Evolutionary conservation across 805 yeast species (phyloP), one percentile per base, ranked within the genome.

Genomic region (Wickerhamomyces mucosus): DNA sequence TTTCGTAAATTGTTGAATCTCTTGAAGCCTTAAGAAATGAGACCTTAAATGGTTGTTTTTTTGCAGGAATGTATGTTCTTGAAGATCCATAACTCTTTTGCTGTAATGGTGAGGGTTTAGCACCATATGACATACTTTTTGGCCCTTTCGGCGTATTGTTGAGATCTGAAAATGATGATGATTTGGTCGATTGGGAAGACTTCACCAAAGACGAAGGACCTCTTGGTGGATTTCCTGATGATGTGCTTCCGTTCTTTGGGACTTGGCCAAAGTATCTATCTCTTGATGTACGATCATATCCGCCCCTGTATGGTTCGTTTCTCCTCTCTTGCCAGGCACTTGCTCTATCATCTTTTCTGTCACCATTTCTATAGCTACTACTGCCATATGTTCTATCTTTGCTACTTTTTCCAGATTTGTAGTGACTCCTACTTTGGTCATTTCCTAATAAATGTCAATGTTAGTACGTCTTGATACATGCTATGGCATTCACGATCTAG

Each of bases 1-100:
- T 63, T 41, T 78, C 78, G 53, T 80, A 85, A 3, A 61, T 45
- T 1, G 52, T 41, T 8, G 48, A 39, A n/a, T 34, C 38, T 35
- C 54, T 43, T 2, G 39, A 26, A 4, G 50, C 38, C 29, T 42
- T 48, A 20, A 43, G 25, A 23, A 41, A 48, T 7, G 51, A 43
- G 2, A 46, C 21, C 12, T 32, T 29, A 12, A 35, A 27, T 17
- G 29, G 33, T 12, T 36, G 28, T 13, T 21, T 21, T 20, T 33
- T 32, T 14, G 17, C 5, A 17, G 11, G 15, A 22, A 4, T 23
- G 13, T 22, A 22, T 9, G 26, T n/a, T 27, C 23, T 23, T 18
- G 28, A 5, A 14, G 26, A 15, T 22, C 26, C 13, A 12, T 22
- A 22, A 22, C 26, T 22, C 13, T 15, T 22, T 22, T 15, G 15